Evolutionary conservation across 2,329 filamentous ascomycete genomes (phyloP), one percentile per base, ranked within the genome.

Genomic region (Ascosphaera apis): DNA sequence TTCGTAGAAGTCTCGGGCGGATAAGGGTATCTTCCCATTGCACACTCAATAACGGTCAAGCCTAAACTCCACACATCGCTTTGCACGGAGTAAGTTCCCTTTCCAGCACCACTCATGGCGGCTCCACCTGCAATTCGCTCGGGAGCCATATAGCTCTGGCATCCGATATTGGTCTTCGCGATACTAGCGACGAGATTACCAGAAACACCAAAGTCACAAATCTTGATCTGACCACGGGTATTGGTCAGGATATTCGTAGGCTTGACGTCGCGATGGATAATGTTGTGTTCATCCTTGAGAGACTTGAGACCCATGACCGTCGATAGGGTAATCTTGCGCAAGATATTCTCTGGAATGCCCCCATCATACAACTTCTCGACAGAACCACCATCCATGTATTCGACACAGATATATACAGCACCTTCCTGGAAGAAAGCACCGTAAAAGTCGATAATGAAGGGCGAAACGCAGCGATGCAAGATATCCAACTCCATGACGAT

Each of bases 381-480:
- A 27, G 84, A 95, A 5, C 88, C 88, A 33, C 88, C 88, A 51
- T 98, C 84, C 88, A 98, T 98, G 57, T 83, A 92, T 57, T 98
- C 88, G 54, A 98, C 92, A 58, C 88, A 98, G 54, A 98, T 95
- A 56, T 98, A 98, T 1, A 98, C 88, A 0, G 88, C 88, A 18
- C 88, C 86, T 60, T 98, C 88, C 51, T 98, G 88, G 64, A 93
- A 98, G 54, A 98, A 98, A 3, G 88, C 88, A 1, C 88, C 88
- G 53, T 95, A 98, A 49, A 98, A 98, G 51, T 98, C 86, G 54
- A 98, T 88, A 45, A 98, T 95, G 55, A 86, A 92, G 0, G 88
- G 86, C 2, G 83, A 93, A 2, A 88, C 66, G 50, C 88, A 98
- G 46, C 88, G 79, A 57, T 98, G 88, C 2, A 98, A 63, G 42